Base-by-base conservation (phyloP, 176 grass and related monocot genomes). In the Poa pratensis region DNA sequence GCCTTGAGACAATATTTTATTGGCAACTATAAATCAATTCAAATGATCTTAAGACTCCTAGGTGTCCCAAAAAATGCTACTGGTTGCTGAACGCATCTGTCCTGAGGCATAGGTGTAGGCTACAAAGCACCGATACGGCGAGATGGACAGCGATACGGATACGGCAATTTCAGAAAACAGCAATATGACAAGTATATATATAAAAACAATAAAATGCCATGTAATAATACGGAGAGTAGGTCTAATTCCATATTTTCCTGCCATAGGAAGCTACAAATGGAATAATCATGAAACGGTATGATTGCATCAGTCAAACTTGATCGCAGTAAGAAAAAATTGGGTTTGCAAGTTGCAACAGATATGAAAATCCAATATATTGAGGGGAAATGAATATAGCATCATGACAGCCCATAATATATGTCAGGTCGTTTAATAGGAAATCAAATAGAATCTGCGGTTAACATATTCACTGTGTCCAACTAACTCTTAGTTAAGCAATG, bases 1-100 rank as follows among this genome's bases (percentile, higher is more conserved):
- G 1, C 13, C 62, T 69, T 7, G 16, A 78, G 73, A 28, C 16
- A 8, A 15, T 9, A 39, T 20, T 63, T 49, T 84, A 20, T 22
- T 55, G 72, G 30, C 66, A 45, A 59, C 15, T 58, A 68, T 24
- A 20, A 50, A 81, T 16, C 48, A 81, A 81, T 14, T 81, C 48
- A 1, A 69, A 69, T 10, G 49, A 67, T 53, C 3, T 81, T n/a
- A 61, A 30, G 24, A 35, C 27, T 39, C 62, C 2, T 76, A 78
- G 22, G 5, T 43, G 42, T 8, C 8, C 19, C 3, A 54, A 77
- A 24, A 27, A 15, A 84, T 67, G 60, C 5, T 14, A 73, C 22
- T 39, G 8, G 58, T 60, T 72, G 18, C 8, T 35, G 5, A 57
- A 46, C 11, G 17, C 37, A 58, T 39, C 16, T 77, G 10, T 11